Evolutionary conservation across 352 stramenopile species (phyloP).

Genomic region (Hyaloperonospora arabidopsidis): DNA sequence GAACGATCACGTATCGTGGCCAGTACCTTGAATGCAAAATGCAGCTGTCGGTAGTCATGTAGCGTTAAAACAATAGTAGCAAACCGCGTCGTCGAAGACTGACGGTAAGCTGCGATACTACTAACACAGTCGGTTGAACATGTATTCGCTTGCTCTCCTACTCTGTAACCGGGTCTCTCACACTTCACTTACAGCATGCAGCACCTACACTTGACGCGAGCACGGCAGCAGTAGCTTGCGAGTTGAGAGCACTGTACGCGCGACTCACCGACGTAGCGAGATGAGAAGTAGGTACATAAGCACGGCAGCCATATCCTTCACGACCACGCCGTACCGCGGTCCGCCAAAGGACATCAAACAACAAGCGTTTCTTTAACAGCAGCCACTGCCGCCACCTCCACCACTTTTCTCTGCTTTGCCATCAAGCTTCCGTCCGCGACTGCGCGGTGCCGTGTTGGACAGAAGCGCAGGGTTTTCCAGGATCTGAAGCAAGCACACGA

Average conservation of each 20-base stretch:
- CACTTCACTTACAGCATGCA: slow-evolving; percentile 8
- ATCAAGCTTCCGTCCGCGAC: slow-evolving; percentile 51
- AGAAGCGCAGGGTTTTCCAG: slow-evolving; percentile 86
- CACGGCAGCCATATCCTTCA: slow-evolving; percentile 1
- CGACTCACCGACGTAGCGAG: slow-evolving; percentile 7
- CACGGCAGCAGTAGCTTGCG: slow-evolving; percentile 8
- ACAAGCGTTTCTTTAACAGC: slow-evolving; percentile 29
- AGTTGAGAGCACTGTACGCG: slow-evolving; percentile 8
- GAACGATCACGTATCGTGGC: too few species aligned
- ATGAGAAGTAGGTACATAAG: not conserved
- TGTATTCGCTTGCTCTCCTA: slow-evolving; percentile 23
- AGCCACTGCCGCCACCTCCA: slow-evolving; percentile 48
- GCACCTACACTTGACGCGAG: slow-evolving; percentile 3
- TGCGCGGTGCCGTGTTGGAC: slow-evolving; percentile 78
- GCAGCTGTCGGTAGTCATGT: too few species aligned
- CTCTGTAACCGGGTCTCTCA: slow-evolving; percentile 12
- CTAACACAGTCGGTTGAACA: slow-evolving; percentile 10
- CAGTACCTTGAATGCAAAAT: too few species aligned
- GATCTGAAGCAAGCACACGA: slow-evolving; percentile 49
- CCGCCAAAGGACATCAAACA: slow-evolving; percentile 13
- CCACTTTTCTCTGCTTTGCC: slow-evolving; percentile 46
- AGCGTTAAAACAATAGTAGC: too few species aligned
- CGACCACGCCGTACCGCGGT: slow-evolving; percentile 3
- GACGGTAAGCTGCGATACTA: not conserved
- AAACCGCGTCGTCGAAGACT: too few species aligned